Conservation (phyloP, 2,329 filamentous ascomycete genomes). For the Hortaea werneckii region DNA sequence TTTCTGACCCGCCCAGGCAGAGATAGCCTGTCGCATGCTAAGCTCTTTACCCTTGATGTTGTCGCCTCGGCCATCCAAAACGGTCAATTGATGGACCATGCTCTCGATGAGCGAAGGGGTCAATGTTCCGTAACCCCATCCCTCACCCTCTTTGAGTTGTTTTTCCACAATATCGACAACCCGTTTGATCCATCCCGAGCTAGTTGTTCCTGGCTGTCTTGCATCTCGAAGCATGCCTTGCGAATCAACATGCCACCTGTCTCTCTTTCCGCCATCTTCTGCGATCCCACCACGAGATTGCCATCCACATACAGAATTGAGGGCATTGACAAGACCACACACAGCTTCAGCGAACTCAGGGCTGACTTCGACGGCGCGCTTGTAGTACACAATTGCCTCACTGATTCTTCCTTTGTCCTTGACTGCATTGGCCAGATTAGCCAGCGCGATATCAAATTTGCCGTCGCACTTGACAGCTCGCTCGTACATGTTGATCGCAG, state of each 20-base stretch:
- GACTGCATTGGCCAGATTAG: conserved; percentile 92
- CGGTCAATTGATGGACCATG: conserved; percentile 36
- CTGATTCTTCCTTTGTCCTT: conserved; percentile 90
- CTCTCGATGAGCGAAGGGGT: conserved; percentile 30
- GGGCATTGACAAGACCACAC: conserved; percentile 83
- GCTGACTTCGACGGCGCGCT: conserved; percentile 78
- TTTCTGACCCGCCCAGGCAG: conserved; percentile 56
- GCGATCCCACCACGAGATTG: conserved; percentile 76
- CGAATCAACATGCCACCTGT: conserved; percentile 89
- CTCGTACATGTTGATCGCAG: conserved; percentile 95
- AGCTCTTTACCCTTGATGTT: conserved; percentile 27
- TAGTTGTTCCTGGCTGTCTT: conserved; percentile 47
- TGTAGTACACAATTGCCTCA: conserved; percentile 88
- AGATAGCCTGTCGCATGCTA: conserved; percentile 28
- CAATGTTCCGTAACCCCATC: conserved; percentile 70
- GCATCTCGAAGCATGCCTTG: conserved; percentile 73
- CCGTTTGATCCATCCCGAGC: conserved; percentile 73
- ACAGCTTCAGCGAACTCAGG: conserved; percentile 95
- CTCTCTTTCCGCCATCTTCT: conserved; percentile 60
- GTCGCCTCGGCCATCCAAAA: conserved; percentile 24
- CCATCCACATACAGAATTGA: conserved; percentile 97
- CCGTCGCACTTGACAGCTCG: conserved; percentile 83
- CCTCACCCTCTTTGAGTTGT: conserved; percentile 75
- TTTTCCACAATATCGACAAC: conserved; percentile 85
- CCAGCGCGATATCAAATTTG: conserved; percentile 93